phyloP scores from a whole-genome alignment of 305 asterid species.

The Nicotiana rustica region DNA sequence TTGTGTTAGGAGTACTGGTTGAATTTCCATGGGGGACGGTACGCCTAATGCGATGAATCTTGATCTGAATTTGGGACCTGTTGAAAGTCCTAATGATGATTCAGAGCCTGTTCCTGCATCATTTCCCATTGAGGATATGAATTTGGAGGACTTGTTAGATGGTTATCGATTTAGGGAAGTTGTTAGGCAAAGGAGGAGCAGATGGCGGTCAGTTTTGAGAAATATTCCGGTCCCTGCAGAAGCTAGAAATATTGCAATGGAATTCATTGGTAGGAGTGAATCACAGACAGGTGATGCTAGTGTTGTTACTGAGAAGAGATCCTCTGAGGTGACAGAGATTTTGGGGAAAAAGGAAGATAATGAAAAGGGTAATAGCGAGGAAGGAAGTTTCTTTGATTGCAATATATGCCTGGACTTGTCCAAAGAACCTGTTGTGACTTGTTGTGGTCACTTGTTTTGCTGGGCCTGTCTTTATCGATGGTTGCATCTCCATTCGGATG shows the following conservation, averaged over 20 bases:
- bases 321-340: slow-evolving; percentile 40
- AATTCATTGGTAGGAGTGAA: slow-evolving; percentile 49
- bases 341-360: slow-evolving; percentile 47
- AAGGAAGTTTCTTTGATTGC: slow-evolving; percentile 56
- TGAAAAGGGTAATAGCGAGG: slow-evolving; percentile 50
- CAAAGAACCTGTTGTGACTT: slow-evolving; percentile 60
- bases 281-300: slow-evolving; percentile 52
- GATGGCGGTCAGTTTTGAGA: slow-evolving; percentile 76
- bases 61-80: slow-evolving; percentile 84
- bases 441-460: slow-evolving; percentile 65
- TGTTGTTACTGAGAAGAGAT: slow-evolving; percentile 36
- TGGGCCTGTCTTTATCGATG: slow-evolving; percentile 66
- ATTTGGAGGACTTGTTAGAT: slow-evolving; percentile 76
- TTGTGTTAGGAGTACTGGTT: neutral
- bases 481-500: slow-evolving; percentile 58
- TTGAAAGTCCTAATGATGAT: slow-evolving; percentile 53
- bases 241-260: slow-evolving; percentile 66
- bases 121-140: slow-evolving; percentile 53
- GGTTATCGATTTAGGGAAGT: slow-evolving; percentile 52
- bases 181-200: slow-evolving; percentile 55
- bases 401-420: slow-evolving; percentile 62
- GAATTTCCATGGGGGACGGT: slow-evolving; percentile 63
- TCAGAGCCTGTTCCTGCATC: slow-evolving; percentile 43
- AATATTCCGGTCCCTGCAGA: slow-evolving; percentile 67
- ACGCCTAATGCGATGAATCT: slow-evolving; percentile 63